These are phyloP conservation scores for Fistulifera pelliculosa DNA, from an alignment of 108 stramenopile genomes.

Conservation along the genomic window DNA sequence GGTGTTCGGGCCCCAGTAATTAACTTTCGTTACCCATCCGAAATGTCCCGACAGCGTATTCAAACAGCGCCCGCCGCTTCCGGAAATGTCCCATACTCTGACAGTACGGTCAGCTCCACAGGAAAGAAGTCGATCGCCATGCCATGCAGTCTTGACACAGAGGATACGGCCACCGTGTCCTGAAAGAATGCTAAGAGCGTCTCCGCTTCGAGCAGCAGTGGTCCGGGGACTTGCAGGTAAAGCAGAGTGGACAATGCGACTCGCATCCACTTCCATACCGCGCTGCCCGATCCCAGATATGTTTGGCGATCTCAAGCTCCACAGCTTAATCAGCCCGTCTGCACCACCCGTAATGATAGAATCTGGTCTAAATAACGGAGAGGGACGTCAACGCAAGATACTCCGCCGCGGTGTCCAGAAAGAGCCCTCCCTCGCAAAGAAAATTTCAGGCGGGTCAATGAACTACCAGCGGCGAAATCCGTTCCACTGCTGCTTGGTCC, in stretches of 20 bases:
- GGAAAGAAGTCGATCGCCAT: slow-evolving; percentile 73
- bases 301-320: slow-evolving; percentile 53
- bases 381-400: slow-evolving; percentile 79
- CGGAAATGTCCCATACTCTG: slow-evolving; percentile 70
- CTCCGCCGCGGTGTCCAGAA: slow-evolving; percentile 74
- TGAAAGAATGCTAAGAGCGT: slow-evolving; percentile 57
- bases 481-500: slow-evolving; percentile 1
- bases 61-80: slow-evolving; percentile 34
- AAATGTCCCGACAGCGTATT: slow-evolving; percentile 60
- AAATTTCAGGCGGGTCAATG: slow-evolving; percentile 34
- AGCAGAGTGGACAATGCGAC: not conserved
- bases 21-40: slow-evolving; percentile 70
- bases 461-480: slow-evolving; percentile 21
- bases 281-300: slow-evolving; percentile 2
- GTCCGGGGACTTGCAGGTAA: not conserved
- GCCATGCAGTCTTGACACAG: slow-evolving; percentile 81
- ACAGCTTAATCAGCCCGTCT: slow-evolving; percentile 81
- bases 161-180: slow-evolving; percentile 71
- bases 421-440: slow-evolving; percentile 50
- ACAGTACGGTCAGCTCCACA: slow-evolving; percentile 76
- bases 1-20: slow-evolving; percentile 80
- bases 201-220: slow-evolving; percentile 34
- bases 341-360: slow-evolving; percentile 74
- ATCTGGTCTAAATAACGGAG: slow-evolving; percentile 75
- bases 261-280: slow-evolving; percentile 10